phyloP scores from a whole-genome alignment of 2,329 filamentous ascomycete genomes.

The Ophiognomonia clavigignenti-juglandacearum region DNA sequence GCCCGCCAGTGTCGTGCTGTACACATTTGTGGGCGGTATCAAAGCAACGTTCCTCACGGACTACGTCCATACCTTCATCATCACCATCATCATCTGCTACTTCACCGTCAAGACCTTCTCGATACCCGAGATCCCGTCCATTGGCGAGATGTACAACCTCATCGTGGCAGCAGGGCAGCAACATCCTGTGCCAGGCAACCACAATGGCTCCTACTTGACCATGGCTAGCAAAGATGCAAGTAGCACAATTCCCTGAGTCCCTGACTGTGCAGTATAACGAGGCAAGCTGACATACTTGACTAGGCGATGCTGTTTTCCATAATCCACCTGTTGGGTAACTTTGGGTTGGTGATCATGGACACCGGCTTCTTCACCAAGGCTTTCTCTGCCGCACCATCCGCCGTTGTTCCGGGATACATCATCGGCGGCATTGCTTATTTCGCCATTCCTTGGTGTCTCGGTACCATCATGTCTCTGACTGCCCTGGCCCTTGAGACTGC shows the following conservation, averaged over 20 bases:
- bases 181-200: constrained; percentile 45
- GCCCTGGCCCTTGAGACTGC: constrained; percentile 43
- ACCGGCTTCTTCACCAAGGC: constrained; percentile 50
- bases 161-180: constrained; percentile 37
- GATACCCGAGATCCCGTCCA: constrained; percentile 39
- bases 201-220: constrained; percentile 49
- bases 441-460: constrained; percentile 47
- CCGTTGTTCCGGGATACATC: constrained; percentile 46
- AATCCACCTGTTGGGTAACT: constrained; percentile 43
- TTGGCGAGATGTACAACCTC: constrained; percentile 44
- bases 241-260: not conserved
- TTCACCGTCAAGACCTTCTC: constrained; percentile 35
- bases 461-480: constrained; percentile 44
- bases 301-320: constrained; percentile 46
- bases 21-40: constrained; percentile 35
- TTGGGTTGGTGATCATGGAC: constrained; percentile 50
- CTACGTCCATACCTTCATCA: constrained; percentile 50
- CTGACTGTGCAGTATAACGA: fast-evolving
- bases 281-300: not conserved
- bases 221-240: constrained; percentile 46
- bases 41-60: constrained; percentile 42
- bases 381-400: constrained; percentile 40
- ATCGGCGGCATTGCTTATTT: constrained; percentile 50
- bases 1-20: constrained; percentile 32
- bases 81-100: constrained; percentile 47